A percentile compares a stretch with the other conserved stretches of the same genome.
Conservation (phyloP, 2,329 filamentous ascomycete genomes). For the Hirsutella minnesotensis region DNA sequence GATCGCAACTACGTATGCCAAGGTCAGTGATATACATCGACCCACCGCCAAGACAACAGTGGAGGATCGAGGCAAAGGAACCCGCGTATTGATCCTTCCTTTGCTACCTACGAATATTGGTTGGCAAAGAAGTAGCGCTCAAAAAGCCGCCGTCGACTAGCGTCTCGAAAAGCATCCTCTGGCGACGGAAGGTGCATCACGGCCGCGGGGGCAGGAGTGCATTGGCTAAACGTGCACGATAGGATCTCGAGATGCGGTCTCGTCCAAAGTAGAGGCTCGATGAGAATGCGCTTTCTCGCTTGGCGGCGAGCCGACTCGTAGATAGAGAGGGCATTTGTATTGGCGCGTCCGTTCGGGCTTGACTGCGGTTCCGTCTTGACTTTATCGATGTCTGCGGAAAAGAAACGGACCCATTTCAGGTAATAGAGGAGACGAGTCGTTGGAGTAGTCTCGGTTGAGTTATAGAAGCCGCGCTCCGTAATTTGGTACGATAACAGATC, state of each 20-base stretch:
- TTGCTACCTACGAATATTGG: background rate
- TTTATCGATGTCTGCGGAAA: too few species aligned
- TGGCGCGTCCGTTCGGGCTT: background rate
- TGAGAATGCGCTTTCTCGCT: slow-evolving; percentile 1
- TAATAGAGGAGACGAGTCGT: too few species aligned
- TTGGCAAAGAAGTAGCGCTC: background rate
- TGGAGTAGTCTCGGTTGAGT: too few species aligned
- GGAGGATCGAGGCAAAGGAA: background rate
- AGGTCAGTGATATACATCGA: background rate
- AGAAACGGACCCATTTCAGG: too few species aligned
- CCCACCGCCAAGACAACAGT: background rate
- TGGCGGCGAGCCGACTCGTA: slow-evolving; percentile 1
- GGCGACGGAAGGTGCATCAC: background rate
- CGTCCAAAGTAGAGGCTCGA: slow-evolving; percentile 3
- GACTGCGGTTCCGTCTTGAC: background rate
- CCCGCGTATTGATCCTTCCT: background rate
- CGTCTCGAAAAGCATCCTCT: background rate
- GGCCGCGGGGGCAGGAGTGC: background rate
- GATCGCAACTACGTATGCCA: background rate
- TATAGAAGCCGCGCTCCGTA: too few species aligned
- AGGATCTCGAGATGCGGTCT: slow-evolving; percentile 2
- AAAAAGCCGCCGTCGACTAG: background rate
- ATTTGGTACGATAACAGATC: too few species aligned
- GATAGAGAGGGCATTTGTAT: background rate
- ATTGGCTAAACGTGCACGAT: background rate